A percentile compares a stretch with the other conserved stretches of the same genome.
phyloP scores from a whole-genome alignment of 2,329 filamentous ascomycete species.

The Metarhizium anisopliae region DNA sequence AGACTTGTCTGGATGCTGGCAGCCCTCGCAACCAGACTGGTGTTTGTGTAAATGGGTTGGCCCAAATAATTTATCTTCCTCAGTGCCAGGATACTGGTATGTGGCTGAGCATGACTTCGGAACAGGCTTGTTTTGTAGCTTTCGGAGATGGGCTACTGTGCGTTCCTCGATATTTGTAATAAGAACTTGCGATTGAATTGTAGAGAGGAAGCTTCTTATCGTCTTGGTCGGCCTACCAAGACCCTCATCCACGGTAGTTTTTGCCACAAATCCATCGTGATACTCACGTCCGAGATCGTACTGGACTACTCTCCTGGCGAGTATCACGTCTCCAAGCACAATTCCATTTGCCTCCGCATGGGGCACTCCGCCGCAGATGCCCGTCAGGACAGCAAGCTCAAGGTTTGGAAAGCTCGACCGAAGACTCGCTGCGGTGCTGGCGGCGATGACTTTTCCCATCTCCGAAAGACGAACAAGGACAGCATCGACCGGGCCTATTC shows the following conservation, averaged over 20 bases:
- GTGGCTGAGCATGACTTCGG: too few relatives aligned
- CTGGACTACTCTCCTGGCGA: background rate
- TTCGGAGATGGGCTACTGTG: too few relatives aligned
- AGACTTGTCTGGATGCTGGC: too few relatives aligned
- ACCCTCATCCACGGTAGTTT: background rate
- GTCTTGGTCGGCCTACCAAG: background rate
- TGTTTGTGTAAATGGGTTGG: too few relatives aligned
- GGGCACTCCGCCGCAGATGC: constrained; percentile 8
- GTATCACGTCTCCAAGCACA: background rate
- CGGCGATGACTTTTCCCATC: background rate
- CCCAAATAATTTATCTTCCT: too few relatives aligned
- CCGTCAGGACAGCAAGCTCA: background rate
- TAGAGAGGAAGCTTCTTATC: background rate
- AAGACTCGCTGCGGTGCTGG: background rate
- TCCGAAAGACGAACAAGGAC: background rate
- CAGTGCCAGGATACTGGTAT: too few relatives aligned
- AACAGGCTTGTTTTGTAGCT: too few relatives aligned
- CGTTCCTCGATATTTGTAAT: background rate
- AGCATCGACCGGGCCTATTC: background rate
- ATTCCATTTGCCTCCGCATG: background rate
- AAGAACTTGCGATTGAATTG: background rate
- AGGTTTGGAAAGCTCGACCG: background rate
- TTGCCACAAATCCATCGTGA: background rate
- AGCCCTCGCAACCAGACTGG: too few relatives aligned
- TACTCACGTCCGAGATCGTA: background rate